Evolutionary conservation across 345 rosid species (phyloP), one percentile per base, ranked within the genome.

Genomic region (Sonneratia caseolaris): DNA sequence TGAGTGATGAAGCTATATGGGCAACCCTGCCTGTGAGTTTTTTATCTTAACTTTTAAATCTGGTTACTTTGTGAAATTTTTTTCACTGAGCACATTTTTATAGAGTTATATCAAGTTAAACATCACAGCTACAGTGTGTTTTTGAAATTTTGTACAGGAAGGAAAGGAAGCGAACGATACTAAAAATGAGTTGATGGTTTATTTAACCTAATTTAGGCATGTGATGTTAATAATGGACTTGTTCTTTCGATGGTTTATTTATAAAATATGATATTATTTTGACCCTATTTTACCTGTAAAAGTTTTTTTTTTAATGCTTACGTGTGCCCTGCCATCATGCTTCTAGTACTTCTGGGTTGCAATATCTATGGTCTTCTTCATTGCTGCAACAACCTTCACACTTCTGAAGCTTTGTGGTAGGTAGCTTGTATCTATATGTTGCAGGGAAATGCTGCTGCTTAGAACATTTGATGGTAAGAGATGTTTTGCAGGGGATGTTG

Each of bases 1-100:
- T 88, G 83, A 91, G 84, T 66, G 96, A 93, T 76, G 97, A 93
- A 81, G 92, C 93, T 72, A 93, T 93, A 81, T 93, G 97, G 97
- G 93, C 89, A 82, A 93, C 94, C 35, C 97, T 93, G 81, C 96
- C 96, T 53, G 97, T 93, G 81, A 88, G 91, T 84, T 68, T 4
- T 12, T 69, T 62, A 64, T 62, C 35, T 70, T 7, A 43, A 45
- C 43, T 10, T 19, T 36, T 27, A n/a, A 65, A 36, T 73, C 66
- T 51, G 11, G 36, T 35, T 59, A 36, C 12, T 59, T 27, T 47
- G 51, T 47, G 51, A 47, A 13, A 47, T 47, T 47, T 18, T 16
- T 55, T 55, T 8, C 18, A 4, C 7, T 5, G 16, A 18, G 21
- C 24, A 55, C 24, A 12, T 55, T 55, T 18, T 55, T 55, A 55